Evolutionary conservation across 2,329 filamentous ascomycete species (phyloP).

Genomic region (Juglanconis oblonga): DNA sequence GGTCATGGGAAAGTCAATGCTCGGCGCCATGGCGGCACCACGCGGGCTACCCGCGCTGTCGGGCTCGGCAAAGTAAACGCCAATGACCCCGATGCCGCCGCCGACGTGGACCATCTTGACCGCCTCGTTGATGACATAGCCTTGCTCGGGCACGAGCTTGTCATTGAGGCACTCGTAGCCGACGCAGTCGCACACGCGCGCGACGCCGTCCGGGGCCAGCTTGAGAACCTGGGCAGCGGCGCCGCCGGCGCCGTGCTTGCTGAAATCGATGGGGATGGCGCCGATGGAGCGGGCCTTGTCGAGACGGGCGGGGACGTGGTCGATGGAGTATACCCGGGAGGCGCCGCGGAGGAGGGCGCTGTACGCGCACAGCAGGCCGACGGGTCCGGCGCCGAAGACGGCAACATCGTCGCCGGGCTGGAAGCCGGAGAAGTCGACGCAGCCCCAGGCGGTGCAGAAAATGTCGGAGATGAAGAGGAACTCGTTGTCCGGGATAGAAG

Average conservation of each 20-base stretch:
- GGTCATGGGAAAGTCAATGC: conserved; percentile 20
- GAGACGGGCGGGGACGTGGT: conserved; percentile 23
- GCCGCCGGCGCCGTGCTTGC: conserved; percentile 9
- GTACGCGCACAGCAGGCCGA: conserved; percentile 26
- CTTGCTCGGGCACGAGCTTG: conserved; percentile 18
- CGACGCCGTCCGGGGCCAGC: conserved; percentile 19
- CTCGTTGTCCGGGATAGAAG: conserved; percentile 19
- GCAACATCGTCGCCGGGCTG: conserved; percentile 30
- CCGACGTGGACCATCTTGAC: conserved; percentile 16
- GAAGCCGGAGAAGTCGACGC: conserved; percentile 34
- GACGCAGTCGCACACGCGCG: conserved; percentile 23
- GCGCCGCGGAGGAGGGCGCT: conserved; percentile 26
- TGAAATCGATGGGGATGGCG: conserved; percentile 23
- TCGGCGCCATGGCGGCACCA: conserved; percentile 7
- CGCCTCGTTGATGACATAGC: conserved; percentile 21
- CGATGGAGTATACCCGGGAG: conserved; percentile 21
- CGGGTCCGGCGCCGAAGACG: conserved; percentile 26
- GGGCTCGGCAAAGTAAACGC: conserved; percentile 19
- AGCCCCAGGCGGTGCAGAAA: conserved; percentile 37
- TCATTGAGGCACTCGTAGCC: conserved; percentile 22
- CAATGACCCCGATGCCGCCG: conserved; percentile 25
- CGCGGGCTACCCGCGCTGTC: conserved; percentile 19
- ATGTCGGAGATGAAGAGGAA: conserved; percentile 32
- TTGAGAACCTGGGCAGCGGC: conserved; percentile 22
- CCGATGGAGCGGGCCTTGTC: conserved; percentile 22